A percentile compares a stretch with the other conserved stretches of the same genome.
Conservation (phyloP, 164 flowering plant genomes). For the Vitis amurensis region DNA sequence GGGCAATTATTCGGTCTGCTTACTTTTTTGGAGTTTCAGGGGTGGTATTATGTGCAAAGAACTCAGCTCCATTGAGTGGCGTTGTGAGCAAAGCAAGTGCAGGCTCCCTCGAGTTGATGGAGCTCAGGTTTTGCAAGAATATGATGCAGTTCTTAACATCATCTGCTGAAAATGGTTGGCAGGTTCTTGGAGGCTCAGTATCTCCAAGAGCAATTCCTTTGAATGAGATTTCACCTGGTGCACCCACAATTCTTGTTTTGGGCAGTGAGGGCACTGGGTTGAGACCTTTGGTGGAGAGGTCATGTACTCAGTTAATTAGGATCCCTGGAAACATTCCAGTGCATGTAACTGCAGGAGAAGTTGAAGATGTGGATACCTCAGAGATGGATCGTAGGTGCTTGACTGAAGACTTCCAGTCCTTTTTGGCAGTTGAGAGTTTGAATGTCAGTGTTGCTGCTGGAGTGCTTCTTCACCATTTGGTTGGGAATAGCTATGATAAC, state of each 20-base stretch:
- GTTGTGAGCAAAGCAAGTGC: slow-evolving; percentile 99
- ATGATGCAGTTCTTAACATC: slow-evolving; percentile 94
- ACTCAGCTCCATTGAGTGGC: slow-evolving; percentile 96
- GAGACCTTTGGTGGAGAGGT: slow-evolving; percentile 92
- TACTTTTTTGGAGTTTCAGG: slow-evolving; percentile 97
- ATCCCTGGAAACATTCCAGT: slow-evolving; percentile 68
- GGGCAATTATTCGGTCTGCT: slow-evolving; percentile 89
- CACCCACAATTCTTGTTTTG: slow-evolving; percentile 86
- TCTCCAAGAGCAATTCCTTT: slow-evolving; percentile 71
- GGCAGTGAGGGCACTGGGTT: slow-evolving; percentile 97
- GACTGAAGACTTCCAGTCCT: slow-evolving; percentile 60
- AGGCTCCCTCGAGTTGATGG: slow-evolving; percentile 90
- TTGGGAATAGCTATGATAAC: slow-evolving; percentile 35
- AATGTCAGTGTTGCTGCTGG: slow-evolving; percentile 99
- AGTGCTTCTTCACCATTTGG: slow-evolving; percentile 89
- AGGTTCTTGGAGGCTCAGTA: slow-evolving; percentile 90
- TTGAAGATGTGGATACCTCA: slow-evolving; percentile 37
- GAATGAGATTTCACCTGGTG: slow-evolving; percentile 62
- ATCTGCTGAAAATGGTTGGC: slow-evolving; percentile 92
- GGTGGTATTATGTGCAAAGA: slow-evolving; percentile 89
- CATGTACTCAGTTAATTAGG: slow-evolving; percentile 74
- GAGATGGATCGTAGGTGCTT: slow-evolving; percentile 23
- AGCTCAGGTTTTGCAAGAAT: slow-evolving; percentile 86
- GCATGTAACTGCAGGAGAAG: slow-evolving; percentile 28
- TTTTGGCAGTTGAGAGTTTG: slow-evolving; percentile 97